Base-by-base conservation (phyloP, 805 yeast genomes). In the Myxozyma melibiosi region DNA sequence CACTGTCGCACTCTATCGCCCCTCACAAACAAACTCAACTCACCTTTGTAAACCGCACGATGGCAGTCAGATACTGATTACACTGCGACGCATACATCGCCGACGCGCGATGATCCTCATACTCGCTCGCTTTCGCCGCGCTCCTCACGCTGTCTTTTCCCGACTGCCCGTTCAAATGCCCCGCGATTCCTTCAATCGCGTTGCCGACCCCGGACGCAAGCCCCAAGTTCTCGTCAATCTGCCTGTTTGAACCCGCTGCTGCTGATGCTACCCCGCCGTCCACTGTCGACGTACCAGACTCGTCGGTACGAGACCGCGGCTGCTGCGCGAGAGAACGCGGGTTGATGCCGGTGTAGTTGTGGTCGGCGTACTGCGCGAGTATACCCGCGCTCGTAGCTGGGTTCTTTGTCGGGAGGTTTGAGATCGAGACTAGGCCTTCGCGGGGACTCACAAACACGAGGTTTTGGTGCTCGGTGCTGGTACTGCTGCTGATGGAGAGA, bases 11-110 rank as follows among this genome's bases (percentile, higher is more conserved):
- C n/a, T n/a, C n/a, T n/a, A n/a, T n/a, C n/a, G n/a, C n/a, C n/a
- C n/a, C n/a, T n/a, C n/a, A n/a, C n/a, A 20, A 33, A 33, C 1
- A 45, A 34, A 13, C 9, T 16, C 7, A 33, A 13, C 38, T 22
- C 16, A 44, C 56, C 53, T 54, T 54, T 38, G 58, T 54, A 27
- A 48, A 48, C 27, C 58, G 43, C n/a, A 54, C 43, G 7, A 54
- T 48, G 20, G 58, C 53, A 9, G 58, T 54, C 33, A 54, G 35
- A 22, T 54, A 54, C 44, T 54, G 58, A 28, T 54, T 46, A 42
- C 58, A 48, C 28, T 54, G 53, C 22, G 49, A 30, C 28, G 58
- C 53, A 43, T 48, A 54, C 58, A 54, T 54, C 25, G 58, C 58
- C 18, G 53, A 28, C 16, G 50, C 53, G 4, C 53, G 40, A 43